phyloP scores from a whole-genome alignment of 768 basidiomycete species.

The Suillus discolor region DNA sequence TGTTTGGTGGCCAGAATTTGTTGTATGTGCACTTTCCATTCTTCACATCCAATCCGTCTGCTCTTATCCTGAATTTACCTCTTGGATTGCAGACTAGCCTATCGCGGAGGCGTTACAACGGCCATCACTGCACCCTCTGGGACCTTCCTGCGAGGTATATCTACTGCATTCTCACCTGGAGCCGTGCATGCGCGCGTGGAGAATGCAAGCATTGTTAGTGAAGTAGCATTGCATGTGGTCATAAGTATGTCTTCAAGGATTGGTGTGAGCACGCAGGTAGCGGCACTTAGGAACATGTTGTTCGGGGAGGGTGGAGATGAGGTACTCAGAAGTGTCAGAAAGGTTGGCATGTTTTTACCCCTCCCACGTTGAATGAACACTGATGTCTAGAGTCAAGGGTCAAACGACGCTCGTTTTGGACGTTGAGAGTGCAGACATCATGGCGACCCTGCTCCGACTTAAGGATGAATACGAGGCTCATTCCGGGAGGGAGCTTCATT shows the following conservation, averaged over 20 bases:
- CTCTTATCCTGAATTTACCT: background rate
- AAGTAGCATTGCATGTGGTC: conserved; percentile 64
- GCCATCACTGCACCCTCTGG: conserved; percentile 54
- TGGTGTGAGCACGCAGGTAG: conserved; percentile 71
- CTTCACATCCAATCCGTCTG: too few relatives aligned
- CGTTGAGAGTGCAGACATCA: conserved; percentile 70
- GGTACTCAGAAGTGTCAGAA: conserved; percentile 19
- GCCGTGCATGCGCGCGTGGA: conserved; percentile 55
- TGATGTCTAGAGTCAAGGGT: conserved; percentile 40
- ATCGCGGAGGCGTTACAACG: conserved; percentile 65
- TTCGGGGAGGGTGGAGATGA: conserved; percentile 51
- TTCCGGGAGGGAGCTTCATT: conserved; percentile 57
- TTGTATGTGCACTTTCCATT: too few relatives aligned
- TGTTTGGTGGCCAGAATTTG: conserved; percentile 68
- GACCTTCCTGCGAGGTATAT: conserved; percentile 58
- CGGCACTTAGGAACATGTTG: conserved; percentile 61
- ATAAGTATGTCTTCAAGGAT: conserved; percentile 43
- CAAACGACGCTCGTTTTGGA: conserved; percentile 67
- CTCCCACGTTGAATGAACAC: background rate
- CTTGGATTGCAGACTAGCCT: conserved; percentile 52
- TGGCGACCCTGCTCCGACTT: conserved; percentile 67
- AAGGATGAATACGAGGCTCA: conserved; percentile 67
- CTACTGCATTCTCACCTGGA: conserved; percentile 61
- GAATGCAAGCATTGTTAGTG: conserved; percentile 59
- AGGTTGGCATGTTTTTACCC: conserved; percentile 18